Evolutionary conservation across 495 filamentous ascomycete species (phyloP).

Genomic region (Penicillium soppii): DNA sequence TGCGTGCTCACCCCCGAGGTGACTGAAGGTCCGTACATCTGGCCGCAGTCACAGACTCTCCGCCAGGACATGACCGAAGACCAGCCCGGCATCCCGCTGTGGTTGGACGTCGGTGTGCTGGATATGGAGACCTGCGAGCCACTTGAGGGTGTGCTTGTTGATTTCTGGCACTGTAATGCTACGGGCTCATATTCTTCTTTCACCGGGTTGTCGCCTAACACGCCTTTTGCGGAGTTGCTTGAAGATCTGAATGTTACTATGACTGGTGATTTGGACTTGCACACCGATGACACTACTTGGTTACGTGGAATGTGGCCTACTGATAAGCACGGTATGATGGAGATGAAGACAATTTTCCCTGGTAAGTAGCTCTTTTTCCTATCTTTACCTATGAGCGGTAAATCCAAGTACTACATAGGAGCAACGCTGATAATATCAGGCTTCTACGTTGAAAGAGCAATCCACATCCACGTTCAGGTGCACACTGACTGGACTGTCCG

Average conservation of each 20-base stretch:
- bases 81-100: conserved; percentile 49
- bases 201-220: conserved; percentile 33
- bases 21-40: conserved; percentile 49
- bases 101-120: conserved; percentile 55
- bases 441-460: conserved; percentile 36
- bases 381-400: not conserved
- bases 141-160: conserved; percentile 48
- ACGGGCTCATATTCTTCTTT: conserved; percentile 52
- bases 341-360: conserved; percentile 52
- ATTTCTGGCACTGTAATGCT: conserved; percentile 52
- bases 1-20: conserved; percentile 52
- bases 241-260: conserved; percentile 10
- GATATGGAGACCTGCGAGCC: conserved; percentile 54
- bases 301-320: conserved; percentile 51
- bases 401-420: not conserved
- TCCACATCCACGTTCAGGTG: conserved; percentile 32
- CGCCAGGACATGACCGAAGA: conserved; percentile 52
- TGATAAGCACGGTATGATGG: conserved; percentile 44
- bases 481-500: conserved; percentile 24
- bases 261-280: conserved; percentile 15
- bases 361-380: conserved; percentile 17
- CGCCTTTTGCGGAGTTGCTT: conserved; percentile 16
- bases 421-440: conserved; percentile 5
- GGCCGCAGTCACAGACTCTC: conserved; percentile 20
- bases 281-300: conserved; percentile 38